phyloP scores from a whole-genome alignment of 768 basidiomycete species.

The Suillus discolor region DNA sequence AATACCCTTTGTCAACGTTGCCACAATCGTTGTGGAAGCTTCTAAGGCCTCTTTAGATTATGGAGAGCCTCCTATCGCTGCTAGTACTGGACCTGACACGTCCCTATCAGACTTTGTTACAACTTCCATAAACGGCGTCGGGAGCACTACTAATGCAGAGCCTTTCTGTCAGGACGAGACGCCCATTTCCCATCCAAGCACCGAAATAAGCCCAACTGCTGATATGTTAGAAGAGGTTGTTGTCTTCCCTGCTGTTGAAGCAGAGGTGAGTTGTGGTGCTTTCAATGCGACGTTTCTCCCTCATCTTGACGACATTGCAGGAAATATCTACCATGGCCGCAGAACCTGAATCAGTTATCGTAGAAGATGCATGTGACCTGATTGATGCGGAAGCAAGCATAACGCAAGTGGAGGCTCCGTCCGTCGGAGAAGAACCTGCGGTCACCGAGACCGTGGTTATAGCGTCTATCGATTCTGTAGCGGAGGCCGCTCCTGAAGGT shows the following conservation, averaged over 20 bases:
- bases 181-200: not conserved
- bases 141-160: constrained; percentile 9
- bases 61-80: constrained; percentile 2
- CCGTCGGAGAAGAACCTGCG: not conserved
- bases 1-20: not conserved
- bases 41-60: constrained; percentile 4
- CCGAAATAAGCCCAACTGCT: not conserved
- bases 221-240: constrained; percentile 2
- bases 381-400: not conserved
- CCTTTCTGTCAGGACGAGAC: constrained; percentile 3
- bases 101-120: constrained; percentile 2
- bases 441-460: not conserved
- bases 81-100: not conserved
- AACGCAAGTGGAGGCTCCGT: constrained; percentile 1
- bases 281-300: not conserved
- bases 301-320: not conserved
- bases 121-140: constrained; percentile 10
- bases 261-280: not conserved
- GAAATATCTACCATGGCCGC: not conserved
- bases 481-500: not conserved
- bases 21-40: not conserved
- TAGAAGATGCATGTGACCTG: constrained; percentile 5
- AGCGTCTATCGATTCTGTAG: not conserved
- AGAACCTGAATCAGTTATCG: not conserved
- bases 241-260: not conserved